These are phyloP conservation scores for Knufia petricola DNA, from an alignment of 2,329 filamentous ascomycete species.

Conservation along the genomic window DNA sequence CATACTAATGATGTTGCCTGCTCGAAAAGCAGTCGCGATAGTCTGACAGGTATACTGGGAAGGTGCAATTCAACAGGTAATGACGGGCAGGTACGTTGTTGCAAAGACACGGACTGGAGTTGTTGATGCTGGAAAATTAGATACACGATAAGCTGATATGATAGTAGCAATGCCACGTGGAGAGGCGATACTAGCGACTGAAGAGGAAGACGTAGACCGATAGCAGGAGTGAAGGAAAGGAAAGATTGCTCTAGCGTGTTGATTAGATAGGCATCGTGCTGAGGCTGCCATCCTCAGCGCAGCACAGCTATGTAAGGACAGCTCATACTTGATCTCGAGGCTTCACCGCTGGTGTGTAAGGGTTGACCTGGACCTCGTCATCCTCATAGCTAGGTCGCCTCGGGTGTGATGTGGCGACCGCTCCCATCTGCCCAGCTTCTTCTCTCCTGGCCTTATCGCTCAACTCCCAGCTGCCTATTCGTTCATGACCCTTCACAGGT, in stretches of 20 bases:
- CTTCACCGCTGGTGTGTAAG: constrained; percentile 35
- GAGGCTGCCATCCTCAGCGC: too few relatives aligned
- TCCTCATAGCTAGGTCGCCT: constrained; percentile 37
- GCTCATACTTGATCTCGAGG: constrained; percentile 39
- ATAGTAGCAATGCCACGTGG: background rate
- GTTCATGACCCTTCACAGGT: constrained; percentile 38
- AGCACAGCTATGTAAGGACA: too few relatives aligned
- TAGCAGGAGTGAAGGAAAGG: background rate
- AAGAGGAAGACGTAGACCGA: background rate
- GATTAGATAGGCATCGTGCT: too few relatives aligned
- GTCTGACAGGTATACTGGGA: background rate
- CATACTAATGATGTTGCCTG: background rate
- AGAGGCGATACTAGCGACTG: background rate
- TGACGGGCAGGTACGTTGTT: background rate
- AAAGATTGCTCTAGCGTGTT: too few relatives aligned
- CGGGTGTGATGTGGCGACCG: constrained; percentile 5
- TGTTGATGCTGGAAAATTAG: background rate
- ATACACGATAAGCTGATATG: background rate
- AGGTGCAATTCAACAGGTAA: background rate
- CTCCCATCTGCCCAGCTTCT: constrained; percentile 13
- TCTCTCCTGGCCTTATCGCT: constrained; percentile 23
- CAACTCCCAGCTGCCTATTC: constrained; percentile 51
- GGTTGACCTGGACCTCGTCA: constrained; percentile 29
- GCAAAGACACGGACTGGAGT: background rate
- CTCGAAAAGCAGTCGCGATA: background rate